These are phyloP conservation scores for Pouteria glomerata DNA, from an alignment of 148 eudicot genomes.

Conservation along the genomic window DNA sequence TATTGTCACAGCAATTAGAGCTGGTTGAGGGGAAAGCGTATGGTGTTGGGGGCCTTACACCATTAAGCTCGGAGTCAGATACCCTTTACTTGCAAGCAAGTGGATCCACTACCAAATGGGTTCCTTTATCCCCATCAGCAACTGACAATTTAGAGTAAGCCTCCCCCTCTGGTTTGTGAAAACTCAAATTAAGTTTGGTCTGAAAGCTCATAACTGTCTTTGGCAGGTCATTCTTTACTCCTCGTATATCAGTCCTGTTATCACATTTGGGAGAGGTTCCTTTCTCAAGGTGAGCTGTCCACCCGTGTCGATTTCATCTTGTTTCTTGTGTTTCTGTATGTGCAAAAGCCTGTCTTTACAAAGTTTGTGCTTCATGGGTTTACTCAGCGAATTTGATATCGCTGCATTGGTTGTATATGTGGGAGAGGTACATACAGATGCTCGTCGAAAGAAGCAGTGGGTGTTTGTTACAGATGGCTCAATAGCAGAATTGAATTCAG, in stretches of 20 bases:
- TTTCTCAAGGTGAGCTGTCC: constrained; percentile 54
- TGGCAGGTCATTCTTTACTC: constrained; percentile 66
- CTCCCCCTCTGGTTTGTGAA: not conserved
- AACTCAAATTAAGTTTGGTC: not conserved
- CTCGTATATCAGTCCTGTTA: constrained; percentile 59
- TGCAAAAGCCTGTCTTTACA: not conserved
- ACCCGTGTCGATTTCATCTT: constrained; percentile 1
- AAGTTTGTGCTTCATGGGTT: constrained; percentile 14
- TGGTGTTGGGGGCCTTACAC: constrained; percentile 63
- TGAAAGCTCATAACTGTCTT: constrained; percentile 16
- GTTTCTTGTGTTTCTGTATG: constrained; percentile 8
- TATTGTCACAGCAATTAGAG: constrained; percentile 47
- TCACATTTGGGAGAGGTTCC: constrained; percentile 63
- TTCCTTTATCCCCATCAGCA: constrained; percentile 43
- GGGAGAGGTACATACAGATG: constrained; percentile 57
- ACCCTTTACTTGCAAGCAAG: constrained; percentile 75
- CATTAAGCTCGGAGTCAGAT: constrained; percentile 47
- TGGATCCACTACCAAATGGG: constrained; percentile 71
- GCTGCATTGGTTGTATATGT: constrained; percentile 69
- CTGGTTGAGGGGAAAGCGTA: constrained; percentile 81
- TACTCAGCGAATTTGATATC: constrained; percentile 82
- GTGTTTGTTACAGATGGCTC: constrained; percentile 90
- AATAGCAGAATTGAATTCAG: constrained; percentile 24
- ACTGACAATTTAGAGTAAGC: constrained; percentile 57
- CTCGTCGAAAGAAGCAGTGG: constrained; percentile 80